Evolutionary conservation across 805 yeast species (phyloP), one percentile per base, ranked within the genome.

Genomic region (Candida nemodendra): DNA sequence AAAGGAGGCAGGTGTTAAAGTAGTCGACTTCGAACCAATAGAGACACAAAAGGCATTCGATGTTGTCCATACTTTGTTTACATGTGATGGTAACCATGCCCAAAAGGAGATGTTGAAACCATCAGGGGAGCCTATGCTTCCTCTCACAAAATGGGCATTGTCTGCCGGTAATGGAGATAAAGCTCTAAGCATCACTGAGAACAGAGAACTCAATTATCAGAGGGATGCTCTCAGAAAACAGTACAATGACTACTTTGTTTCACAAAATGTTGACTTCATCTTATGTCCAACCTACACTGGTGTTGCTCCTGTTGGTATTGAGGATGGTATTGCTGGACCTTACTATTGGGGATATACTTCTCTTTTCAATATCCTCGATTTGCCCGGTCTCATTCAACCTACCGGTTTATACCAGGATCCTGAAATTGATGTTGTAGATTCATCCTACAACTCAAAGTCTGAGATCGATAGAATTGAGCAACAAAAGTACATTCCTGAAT

Each of bases 261-360:
- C 71, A 17, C 68, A 78, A 53, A 71, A 72, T 36, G 71, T 84
- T 32, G 90, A 84, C 53, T 76, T 80, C 52, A 70, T 84, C 42
- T 61, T 84, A 30, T 73, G 83, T 35, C 90, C 91, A 43, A 73
- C 79, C 5, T 78, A 80, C 59, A 75, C 73, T 39, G 81, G 82
- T 45, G 80, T 79, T 34, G 87, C 93, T n/a, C 86, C 88, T 30
- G 72, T 71, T 37, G 76, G 83, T 16, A 76, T 73, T 32, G 68
- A 72, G 21, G 58, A 60, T 27, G 66, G 62, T 34, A 51, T 53
- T 34, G 62, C 61, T 2, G 67, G 67, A 35, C 72, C 82, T 5
- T 76, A 74, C 57, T 82, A 82, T 61, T 85, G 93, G 90, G 84
- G 90, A 3, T 85, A 85, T 67, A 83, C 91, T 5, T 65, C 88